Evolutionary conservation across 2,329 filamentous ascomycete genomes (phyloP).

Genomic region (Neospermospora avenae): DNA sequence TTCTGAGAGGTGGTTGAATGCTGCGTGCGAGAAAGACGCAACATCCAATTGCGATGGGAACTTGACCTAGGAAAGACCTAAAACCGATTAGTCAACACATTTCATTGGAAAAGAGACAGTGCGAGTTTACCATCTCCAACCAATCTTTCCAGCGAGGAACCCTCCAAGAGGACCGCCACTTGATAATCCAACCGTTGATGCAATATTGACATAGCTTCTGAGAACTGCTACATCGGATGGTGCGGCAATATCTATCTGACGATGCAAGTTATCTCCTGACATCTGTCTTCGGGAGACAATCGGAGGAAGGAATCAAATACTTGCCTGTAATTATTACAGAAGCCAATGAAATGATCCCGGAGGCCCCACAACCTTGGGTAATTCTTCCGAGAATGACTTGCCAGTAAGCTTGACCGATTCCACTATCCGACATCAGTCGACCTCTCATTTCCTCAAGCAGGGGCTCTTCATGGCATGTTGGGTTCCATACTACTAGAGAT

Average conservation of each 20-base stretch:
- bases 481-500: too few relatives aligned
- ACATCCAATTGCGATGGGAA: slow-evolving; percentile 40
- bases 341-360: slow-evolving; percentile 47
- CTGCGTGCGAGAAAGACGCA: slow-evolving; percentile 16
- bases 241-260: slow-evolving; percentile 44
- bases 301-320: not conserved
- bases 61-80: slow-evolving; percentile 53
- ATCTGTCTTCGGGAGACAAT: not conserved
- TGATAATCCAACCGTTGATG: slow-evolving; percentile 48
- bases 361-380: slow-evolving; percentile 49
- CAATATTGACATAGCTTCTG: slow-evolving; percentile 51
- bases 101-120: not conserved
- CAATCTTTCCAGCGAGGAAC: slow-evolving; percentile 47
- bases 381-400: slow-evolving; percentile 48
- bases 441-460: too few relatives aligned
- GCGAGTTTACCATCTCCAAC: slow-evolving; percentile 49
- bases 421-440: slow-evolving; percentile 33
- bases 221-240: slow-evolving; percentile 49
- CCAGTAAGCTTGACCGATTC: slow-evolving; percentile 43
- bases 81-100: not conserved
- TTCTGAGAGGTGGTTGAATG: slow-evolving; percentile 6
- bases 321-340: slow-evolving; percentile 50
- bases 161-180: slow-evolving; percentile 51
- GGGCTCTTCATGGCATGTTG: too few relatives aligned
- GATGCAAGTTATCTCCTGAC: not conserved